Conservation (phyloP, 306 rosid species). For the Vigna mungo region DNA sequence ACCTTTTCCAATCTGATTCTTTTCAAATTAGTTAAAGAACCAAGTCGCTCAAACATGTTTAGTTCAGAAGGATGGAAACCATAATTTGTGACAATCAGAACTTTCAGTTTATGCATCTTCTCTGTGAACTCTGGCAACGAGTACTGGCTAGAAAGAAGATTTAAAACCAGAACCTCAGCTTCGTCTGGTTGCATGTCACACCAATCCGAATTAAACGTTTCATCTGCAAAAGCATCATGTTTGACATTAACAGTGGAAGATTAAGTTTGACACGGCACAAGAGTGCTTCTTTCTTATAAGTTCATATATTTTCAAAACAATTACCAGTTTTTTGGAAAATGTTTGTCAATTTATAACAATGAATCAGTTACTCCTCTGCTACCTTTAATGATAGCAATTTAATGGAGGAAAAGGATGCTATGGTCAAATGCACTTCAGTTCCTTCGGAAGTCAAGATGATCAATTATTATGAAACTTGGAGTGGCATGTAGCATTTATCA, state of each 20-base stretch:
- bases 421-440: not conserved
- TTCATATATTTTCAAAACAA: not conserved
- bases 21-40: slow-evolving; percentile 49
- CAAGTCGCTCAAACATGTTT: slow-evolving; percentile 50
- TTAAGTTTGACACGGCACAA: not conserved
- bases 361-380: not conserved
- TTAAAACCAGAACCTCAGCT: slow-evolving; percentile 68
- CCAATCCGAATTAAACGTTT: slow-evolving; percentile 55
- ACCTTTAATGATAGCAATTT: not conserved
- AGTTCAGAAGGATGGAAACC: slow-evolving; percentile 52
- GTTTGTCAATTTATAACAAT: slow-evolving; percentile 7
- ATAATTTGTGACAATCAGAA: slow-evolving; percentile 59
- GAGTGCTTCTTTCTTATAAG: not conserved
- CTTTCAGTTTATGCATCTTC: slow-evolving; percentile 62
- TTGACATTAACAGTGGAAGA: not conserved
- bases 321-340: not conserved
- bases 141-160: slow-evolving; percentile 52
- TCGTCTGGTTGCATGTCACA: slow-evolving; percentile 53
- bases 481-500: slow-evolving; percentile 1
- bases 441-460: not conserved
- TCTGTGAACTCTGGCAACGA: slow-evolving; percentile 54
- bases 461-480: slow-evolving; percentile 18
- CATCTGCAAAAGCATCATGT: slow-evolving; percentile 59
- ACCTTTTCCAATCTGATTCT: slow-evolving; percentile 65
- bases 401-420: not conserved